Base-by-base conservation (phyloP, 2,329 filamentous ascomycete genomes). In the Exophiala calicioides region DNA sequence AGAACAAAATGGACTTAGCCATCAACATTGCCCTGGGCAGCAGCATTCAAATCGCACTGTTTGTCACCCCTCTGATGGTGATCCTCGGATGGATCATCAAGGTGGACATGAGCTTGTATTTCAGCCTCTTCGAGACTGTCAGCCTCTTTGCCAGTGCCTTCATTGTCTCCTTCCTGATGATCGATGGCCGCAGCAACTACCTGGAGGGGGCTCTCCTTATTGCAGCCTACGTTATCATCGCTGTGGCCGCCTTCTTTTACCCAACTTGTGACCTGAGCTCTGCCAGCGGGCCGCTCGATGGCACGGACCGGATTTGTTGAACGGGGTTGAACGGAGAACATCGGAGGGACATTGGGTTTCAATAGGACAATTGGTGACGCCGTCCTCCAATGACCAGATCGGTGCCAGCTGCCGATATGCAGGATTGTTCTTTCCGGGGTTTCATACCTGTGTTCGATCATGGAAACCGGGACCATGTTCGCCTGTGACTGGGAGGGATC, bases 71-170 rank as follows among this genome's bases (percentile, higher is more conserved):
- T 0, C 69, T 87, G 13, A 76, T 86, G 23, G 84, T 88, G 23
- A 80, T 87, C 18, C 71, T 87, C 15, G 84, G 83, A n/a, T 88
- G 84, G 84, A 77, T 76, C 50, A 77, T 86, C 65, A 68, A 75
- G 51, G 78, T 78, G 50, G 74, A 82, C n/a, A 86, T 88, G 82
- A 79, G 85, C 20, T 76, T 94, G 24, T 90, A 91, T 71, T 94
- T 94, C 67, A 88, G 88, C 50, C 77, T 89, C 37, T 95, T 94
- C 67, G 88, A 94, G 76, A 94, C 88, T 0, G 86, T 93, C 16
- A 88, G 85, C 46, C 79, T 94, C 60, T 94, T 94, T 67, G 81
- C 91, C 40, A 86, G 82, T 40, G 84, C 89, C 5, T 83, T 94
- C 55, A 89, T 94, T 53, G 87, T 91, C 68, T 93, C 91, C 68